Evolutionary conservation across 106 monocot species (phyloP), one percentile per base, ranked within the genome.

Genomic region (Dendrobium huoshanense): DNA sequence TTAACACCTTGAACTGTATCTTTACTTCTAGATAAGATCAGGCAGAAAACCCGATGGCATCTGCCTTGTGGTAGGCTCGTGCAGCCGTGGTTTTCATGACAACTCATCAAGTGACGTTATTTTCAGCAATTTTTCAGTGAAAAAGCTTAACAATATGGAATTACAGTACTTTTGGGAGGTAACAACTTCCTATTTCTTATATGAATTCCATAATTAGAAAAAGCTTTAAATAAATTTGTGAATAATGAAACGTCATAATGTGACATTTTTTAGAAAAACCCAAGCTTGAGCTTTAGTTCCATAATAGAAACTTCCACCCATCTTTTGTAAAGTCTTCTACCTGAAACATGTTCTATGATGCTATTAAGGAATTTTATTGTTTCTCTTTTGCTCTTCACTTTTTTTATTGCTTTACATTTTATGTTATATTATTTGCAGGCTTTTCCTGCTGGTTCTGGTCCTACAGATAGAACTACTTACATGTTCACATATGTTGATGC

Each of bases 131-230:
- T 82, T 85, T 77, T 90, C 92, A 64, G 82, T 82, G 22, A 90
- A 82, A 78, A 87, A 76, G 37, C 48, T 89, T 58, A 80, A 85
- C 73, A 85, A 85, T 77, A 85, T 85, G 45, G 70, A 79, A 42
- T 48, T 94, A 41, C 94, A 97, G 24, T 94, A 92, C 70, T 97
- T 97, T 84, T 96, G 94, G 96, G 96, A 96, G 96, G 96, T 96
- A 88, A 19, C 58, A 75, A 9, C 55, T 44, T 80, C 58, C 67
- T 16, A 49, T 55, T 42, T 78, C 24, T 27, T 51, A 41, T 41
- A 41, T 73, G 51, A 74, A 11, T 41, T 82, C 20, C 27, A 20
- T 43, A 42, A 4, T 19, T 4, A 19, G 41, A 74, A 74, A 74
- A 20, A 41, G 51, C 16, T 20, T 73, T 43, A 74, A 41, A 41